These are phyloP conservation scores for Intubia oerlemansii DNA, from an alignment of 2,329 filamentous ascomycete species.

Conservation along the genomic window DNA sequence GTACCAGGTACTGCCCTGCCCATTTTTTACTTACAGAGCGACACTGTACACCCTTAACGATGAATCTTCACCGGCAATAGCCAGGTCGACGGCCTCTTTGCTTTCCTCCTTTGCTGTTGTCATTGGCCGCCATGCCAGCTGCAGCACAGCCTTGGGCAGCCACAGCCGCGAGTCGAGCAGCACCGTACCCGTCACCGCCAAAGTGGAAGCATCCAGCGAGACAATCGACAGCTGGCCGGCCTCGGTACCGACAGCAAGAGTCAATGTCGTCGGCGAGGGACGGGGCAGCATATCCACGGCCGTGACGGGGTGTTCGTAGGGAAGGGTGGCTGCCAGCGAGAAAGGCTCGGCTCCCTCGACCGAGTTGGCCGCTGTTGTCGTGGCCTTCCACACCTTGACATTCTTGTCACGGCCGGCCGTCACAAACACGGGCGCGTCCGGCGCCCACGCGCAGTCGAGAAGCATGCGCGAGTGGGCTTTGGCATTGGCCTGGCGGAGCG, in stretches of 20 bases:
- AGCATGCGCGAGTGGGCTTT: conserved; percentile 92
- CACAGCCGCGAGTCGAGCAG: conserved; percentile 19
- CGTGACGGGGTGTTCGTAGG: conserved; percentile 40
- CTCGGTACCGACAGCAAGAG: conserved; percentile 38
- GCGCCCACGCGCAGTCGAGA: conserved; percentile 68
- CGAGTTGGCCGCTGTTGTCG: conserved; percentile 7
- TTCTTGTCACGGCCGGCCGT: conserved; percentile 82
- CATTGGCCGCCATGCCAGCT: conserved; percentile 46
- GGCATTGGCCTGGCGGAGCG: conserved; percentile 40
- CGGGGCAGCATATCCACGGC: conserved; percentile 42
- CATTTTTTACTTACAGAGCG: too few relatives aligned
- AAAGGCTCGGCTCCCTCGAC: conserved; percentile 19
- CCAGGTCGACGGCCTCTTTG: conserved; percentile 18
- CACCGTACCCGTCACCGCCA: conserved; percentile 16
- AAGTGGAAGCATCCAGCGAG: conserved; percentile 15
- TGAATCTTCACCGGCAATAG: conserved; percentile 37
- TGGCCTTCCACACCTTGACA: conserved; percentile 46
- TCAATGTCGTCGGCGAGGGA: conserved; percentile 10
- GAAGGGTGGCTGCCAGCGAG: conserved; percentile 28
- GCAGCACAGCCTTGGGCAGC: conserved; percentile 42
- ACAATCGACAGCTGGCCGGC: conserved; percentile 24
- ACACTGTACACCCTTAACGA: conserved; percentile 37
- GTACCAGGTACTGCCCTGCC: too few relatives aligned
- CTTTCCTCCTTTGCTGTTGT: too few relatives aligned
- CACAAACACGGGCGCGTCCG: conserved; percentile 39